Evolutionary conservation across 441 rosid genomes (phyloP).

Genomic region (Gossypium aridum): DNA sequence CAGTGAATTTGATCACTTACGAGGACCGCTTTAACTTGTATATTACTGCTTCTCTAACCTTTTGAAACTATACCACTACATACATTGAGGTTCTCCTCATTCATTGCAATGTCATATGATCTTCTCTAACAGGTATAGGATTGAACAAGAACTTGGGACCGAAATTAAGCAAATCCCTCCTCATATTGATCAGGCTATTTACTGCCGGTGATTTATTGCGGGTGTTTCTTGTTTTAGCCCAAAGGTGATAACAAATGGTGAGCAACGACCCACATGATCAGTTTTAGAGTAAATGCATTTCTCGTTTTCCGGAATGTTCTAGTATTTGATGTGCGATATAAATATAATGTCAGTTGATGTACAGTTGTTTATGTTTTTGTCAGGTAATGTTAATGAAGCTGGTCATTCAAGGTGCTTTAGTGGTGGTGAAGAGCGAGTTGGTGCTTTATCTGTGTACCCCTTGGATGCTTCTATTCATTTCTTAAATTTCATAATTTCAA

Average conservation of each 20-base stretch:
- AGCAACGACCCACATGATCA: slow-evolving; percentile 15
- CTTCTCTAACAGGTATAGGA: slow-evolving; percentile 68
- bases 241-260: slow-evolving; percentile 27
- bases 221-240: slow-evolving; percentile 1
- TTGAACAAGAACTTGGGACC: slow-evolving; percentile 98
- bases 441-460: not conserved
- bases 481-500: slow-evolving; percentile 10
- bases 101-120: not conserved
- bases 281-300: not conserved
- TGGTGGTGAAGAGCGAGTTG: not conserved
- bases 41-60: slow-evolving; percentile 1
- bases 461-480: slow-evolving; percentile 7
- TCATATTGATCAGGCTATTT: slow-evolving; percentile 91
- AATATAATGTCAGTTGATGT: not conserved
- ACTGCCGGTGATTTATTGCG: slow-evolving; percentile 57
- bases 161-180: slow-evolving; percentile 99
- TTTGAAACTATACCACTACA: not conserved
- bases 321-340: not conserved
- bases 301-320: not conserved
- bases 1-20: slow-evolving; percentile 93
- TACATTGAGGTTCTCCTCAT: not conserved
- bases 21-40: slow-evolving; percentile 99
- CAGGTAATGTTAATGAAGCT: slow-evolving; percentile 9
- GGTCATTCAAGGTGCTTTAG: not conserved
- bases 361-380: not conserved